A percentile compares a stretch with the other conserved stretches of the same genome.
phyloP scores from a whole-genome alignment of 345 rosid genomes.

The Odontarrhena argentea region DNA sequence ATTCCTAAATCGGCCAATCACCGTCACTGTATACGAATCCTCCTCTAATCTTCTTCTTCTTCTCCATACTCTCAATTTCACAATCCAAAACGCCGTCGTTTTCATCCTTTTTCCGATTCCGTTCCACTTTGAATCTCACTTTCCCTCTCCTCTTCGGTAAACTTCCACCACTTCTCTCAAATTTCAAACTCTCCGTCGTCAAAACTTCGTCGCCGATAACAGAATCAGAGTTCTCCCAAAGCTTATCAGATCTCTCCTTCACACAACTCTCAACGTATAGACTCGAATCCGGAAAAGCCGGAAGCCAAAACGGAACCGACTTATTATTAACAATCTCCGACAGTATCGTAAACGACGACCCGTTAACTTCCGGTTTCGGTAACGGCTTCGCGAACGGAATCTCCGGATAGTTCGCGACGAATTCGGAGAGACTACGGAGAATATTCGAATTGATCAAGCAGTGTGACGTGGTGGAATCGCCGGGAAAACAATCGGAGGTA shows the following conservation, averaged over 20 bases:
- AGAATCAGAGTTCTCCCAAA: slow-evolving; percentile 36
- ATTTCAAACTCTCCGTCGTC: slow-evolving; percentile 1
- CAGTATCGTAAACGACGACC: background rate
- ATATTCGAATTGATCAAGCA: slow-evolving; percentile 42
- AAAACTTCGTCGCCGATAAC: slow-evolving; percentile 1
- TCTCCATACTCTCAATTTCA: slow-evolving; percentile 4
- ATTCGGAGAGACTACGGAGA: slow-evolving; percentile 41
- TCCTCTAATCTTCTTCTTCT: slow-evolving; percentile 12
- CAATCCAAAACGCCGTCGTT: slow-evolving; percentile 6
- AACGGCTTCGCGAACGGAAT: slow-evolving; percentile 64
- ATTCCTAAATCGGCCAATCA: slow-evolving; percentile 5
- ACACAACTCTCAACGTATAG: slow-evolving; percentile 9
- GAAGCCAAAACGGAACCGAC: slow-evolving; percentile 37
- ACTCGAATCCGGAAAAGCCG: slow-evolving; percentile 38
- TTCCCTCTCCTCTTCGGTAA: slow-evolving; percentile 23
- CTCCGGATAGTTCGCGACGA: slow-evolving; percentile 46
- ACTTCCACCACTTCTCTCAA: slow-evolving; percentile 2
- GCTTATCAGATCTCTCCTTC: slow-evolving; percentile 22
- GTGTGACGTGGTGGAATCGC: slow-evolving; percentile 43
- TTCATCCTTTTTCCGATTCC: background rate
- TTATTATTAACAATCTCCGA: slow-evolving; percentile 2
- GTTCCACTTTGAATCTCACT: slow-evolving; percentile 37
- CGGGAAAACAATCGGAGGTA: slow-evolving; percentile 47
- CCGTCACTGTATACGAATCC: background rate
- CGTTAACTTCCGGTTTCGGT: slow-evolving; percentile 25